Base-by-base conservation (phyloP, 75 land plant species). In the Cunninghamia lanceolata region DNA sequence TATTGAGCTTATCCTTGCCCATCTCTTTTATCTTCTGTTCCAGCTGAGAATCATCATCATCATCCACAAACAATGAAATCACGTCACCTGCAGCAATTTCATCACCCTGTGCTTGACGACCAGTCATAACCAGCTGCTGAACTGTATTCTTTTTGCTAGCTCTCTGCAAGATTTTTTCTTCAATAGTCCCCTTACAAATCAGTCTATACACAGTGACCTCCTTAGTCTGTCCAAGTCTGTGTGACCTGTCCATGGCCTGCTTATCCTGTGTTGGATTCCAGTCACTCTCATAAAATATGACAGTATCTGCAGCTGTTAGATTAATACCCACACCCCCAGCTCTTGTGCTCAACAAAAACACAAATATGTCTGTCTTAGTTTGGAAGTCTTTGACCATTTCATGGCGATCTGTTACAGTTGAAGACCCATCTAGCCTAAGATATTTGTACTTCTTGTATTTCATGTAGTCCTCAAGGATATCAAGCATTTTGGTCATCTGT, bases 111-210 rank as follows among this genome's bases (percentile, higher is more conserved):
- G 95, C 92, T 79, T 40, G 16, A 25, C 94, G 93, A 42, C 99
- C 99, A n/a, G 99, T 98, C 99, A 98, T 96, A 32, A 98, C 99
- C 45, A 98, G 88, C 86, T 98, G 99, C 90, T 98, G 99, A 15
- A 98, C 99, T 13, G 99, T 93, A 86, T 92, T 98, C 88, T 91
- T 91, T 82, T 91, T 91, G 46, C 45, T 87, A 28, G 92, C 92
- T 17, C 88, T 90, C 85, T 91, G 85, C 82, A 91, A 84, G 17
- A 91, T 91, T 77, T 89, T 89, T 52, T 91, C 92, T 85, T 91
- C 92, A 2, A 91, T 88, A 34, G 92, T 89, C 9, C 87, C 87
- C 42, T 91, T 89, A 74, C 91, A 89, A 52, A 91, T 87, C 30
- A 91, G 80, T 47, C 92, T 84, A 77, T 89, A 91, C 13, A 91